Percentiles rank a stretch among this genome's conserved stretches.
Evolutionary conservation across 352 stramenopile species (phyloP).

Genomic region (Achlya hypogyna): DNA sequence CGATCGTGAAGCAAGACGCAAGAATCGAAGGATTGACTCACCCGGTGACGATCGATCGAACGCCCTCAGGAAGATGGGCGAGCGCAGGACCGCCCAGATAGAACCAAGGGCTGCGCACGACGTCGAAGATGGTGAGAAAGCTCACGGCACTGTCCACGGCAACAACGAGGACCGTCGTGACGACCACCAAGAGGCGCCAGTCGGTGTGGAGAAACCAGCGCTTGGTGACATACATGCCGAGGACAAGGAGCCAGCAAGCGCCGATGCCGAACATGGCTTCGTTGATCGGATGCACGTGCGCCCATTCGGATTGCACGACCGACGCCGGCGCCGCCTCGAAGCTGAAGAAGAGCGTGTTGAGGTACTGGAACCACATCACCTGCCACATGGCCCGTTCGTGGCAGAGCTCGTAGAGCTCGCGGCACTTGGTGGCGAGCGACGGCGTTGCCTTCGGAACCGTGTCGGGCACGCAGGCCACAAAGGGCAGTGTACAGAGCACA

Average conservation of each 20-base stretch:
- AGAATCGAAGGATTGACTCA: too few relatives aligned
- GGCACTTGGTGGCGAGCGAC: not conserved
- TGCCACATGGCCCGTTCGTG: constrained; percentile 71
- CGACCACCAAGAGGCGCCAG: constrained; percentile 37
- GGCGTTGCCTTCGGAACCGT: not conserved
- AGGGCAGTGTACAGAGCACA: constrained; percentile 28
- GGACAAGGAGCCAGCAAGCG: constrained; percentile 42
- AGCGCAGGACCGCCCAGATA: constrained; percentile 39
- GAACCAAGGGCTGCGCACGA: constrained; percentile 40
- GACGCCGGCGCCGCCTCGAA: constrained; percentile 31
- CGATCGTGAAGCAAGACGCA: too few relatives aligned
- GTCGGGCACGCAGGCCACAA: constrained; percentile 30
- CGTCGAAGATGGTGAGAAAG: constrained; percentile 43
- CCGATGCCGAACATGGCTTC: constrained; percentile 37
- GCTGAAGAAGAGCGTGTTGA: constrained; percentile 38
- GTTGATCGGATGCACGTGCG: constrained; percentile 38
- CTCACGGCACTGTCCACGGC: constrained; percentile 33
- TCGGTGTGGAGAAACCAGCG: constrained; percentile 39
- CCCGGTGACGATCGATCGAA: constrained; percentile 21
- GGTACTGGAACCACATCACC: constrained; percentile 52
- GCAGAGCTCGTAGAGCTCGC: constrained; percentile 23
- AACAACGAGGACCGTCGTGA: constrained; percentile 27
- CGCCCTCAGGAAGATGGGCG: constrained; percentile 30
- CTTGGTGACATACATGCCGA: constrained; percentile 46
- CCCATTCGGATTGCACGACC: constrained; percentile 53